Percentiles rank a stretch among this genome's conserved stretches.
Evolutionary conservation across 2,329 filamentous ascomycete genomes (phyloP).

Genomic region (Coniochaeta sp.): DNA sequence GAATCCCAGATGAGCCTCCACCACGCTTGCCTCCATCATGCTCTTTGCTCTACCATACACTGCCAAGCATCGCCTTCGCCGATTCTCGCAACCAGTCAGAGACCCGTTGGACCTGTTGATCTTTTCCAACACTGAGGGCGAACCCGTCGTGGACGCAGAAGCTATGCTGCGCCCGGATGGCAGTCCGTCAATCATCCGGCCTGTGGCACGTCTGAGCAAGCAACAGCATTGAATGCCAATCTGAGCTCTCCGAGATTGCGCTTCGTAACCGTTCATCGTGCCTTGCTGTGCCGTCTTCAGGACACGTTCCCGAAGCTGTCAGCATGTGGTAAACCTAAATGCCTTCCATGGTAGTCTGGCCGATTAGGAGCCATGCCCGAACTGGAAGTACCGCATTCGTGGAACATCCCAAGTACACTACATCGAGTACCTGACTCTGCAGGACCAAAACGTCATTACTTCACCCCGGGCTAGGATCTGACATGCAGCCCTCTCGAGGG

Average conservation of each 20-base stretch:
- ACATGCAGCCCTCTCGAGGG: not conserved
- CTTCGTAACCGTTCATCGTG: not conserved
- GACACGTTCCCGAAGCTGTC: not conserved
- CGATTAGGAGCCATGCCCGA: not conserved
- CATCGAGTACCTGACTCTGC: not conserved
- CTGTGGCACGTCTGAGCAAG: not conserved
- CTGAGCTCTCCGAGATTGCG: constrained; percentile 1
- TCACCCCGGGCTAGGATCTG: not conserved
- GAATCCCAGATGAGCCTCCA: constrained; percentile 21
- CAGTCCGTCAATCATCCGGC: not conserved
- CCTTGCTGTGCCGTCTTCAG: not conserved
- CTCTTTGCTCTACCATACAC: constrained; percentile 1
- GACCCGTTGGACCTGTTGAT: not conserved
- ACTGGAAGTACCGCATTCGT: not conserved
- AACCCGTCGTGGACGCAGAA: not conserved
- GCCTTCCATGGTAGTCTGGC: constrained; percentile 4
- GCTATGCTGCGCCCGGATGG: not conserved
- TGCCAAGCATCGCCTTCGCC: constrained; percentile 2
- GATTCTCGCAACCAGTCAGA: not conserved
- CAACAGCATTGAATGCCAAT: constrained; percentile 1
- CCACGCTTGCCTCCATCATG: constrained; percentile 5
- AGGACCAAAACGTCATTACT: not conserved
- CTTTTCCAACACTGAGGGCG: not conserved
- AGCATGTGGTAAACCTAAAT: constrained; percentile 1
- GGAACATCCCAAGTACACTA: not conserved